Conservation (phyloP, 1,284 basidiomycete genomes). For the Athelia sp. region DNA sequence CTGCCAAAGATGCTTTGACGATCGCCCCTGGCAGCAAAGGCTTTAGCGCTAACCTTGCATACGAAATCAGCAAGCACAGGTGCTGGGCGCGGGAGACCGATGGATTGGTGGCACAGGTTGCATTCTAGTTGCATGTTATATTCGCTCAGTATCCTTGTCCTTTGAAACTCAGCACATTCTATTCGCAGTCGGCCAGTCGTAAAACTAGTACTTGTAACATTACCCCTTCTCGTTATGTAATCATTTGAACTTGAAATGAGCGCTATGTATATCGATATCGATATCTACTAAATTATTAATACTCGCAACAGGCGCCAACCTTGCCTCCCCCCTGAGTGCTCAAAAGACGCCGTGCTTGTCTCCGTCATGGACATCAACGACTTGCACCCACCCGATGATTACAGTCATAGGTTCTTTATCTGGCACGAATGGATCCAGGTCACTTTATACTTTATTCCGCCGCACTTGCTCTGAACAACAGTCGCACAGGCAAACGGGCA, state of each 20-base stretch:
- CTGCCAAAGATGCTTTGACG: slow-evolving; percentile 34
- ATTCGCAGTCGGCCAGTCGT: no score
- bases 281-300: no score
- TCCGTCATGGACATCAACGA: slow-evolving; percentile 60
- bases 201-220: no score
- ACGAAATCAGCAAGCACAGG: slow-evolving; percentile 59
- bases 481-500: slow-evolving; percentile 62
- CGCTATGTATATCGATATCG: no score
- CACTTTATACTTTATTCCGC: slow-evolving; percentile 7
- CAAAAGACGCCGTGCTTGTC: not conserved
- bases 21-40: slow-evolving; percentile 42
- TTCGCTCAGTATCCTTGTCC: no score
- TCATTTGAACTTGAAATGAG: no score
- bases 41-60: slow-evolving; percentile 55
- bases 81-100: slow-evolving; percentile 57
- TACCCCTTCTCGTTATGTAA: no score
- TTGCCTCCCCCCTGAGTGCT: no score
- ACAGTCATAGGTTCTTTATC: slow-evolving; percentile 76
- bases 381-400: slow-evolving; percentile 73
- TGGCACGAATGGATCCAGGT: slow-evolving; percentile 86
- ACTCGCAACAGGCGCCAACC: no score
- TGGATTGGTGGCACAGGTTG: slow-evolving; percentile 30
- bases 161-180: no score
- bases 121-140: not conserved
- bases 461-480: slow-evolving; percentile 1